Evolutionary conservation across 768 basidiomycete species (phyloP).

Genomic region (Suillus subaureus): DNA sequence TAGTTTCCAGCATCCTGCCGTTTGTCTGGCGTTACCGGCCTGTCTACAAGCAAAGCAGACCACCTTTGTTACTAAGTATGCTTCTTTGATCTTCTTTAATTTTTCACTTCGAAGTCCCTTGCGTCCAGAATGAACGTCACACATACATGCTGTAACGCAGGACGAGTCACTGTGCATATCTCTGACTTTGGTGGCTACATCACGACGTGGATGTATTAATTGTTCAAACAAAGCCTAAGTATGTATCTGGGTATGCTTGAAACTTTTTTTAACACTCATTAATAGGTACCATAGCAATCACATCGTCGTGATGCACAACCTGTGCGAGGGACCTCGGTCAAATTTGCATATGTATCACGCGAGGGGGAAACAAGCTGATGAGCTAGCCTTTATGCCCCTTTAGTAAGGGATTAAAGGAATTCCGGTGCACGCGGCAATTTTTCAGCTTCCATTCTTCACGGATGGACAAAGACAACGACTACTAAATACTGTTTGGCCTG

Average conservation of each 20-base stretch:
- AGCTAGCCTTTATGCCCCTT: neutral
- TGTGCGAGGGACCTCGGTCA: slow-evolving; percentile 1
- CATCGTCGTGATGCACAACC: neutral
- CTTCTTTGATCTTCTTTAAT: slow-evolving; percentile 9
- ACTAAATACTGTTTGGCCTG: neutral
- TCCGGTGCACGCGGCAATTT: neutral
- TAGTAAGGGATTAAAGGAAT: neutral
- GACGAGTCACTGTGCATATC: neutral
- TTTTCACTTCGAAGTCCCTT: slow-evolving; percentile 1
- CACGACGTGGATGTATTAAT: neutral
- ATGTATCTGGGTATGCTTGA: neutral
- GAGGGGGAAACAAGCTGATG: neutral
- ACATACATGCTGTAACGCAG: neutral
- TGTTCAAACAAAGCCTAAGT: slow-evolving; percentile 4
- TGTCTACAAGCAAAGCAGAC: slow-evolving; percentile 4
- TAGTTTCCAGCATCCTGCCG: neutral
- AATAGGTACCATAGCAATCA: slow-evolving; percentile 6
- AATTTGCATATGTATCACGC: neutral
- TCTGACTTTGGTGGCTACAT: neutral
- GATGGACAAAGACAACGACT: neutral
- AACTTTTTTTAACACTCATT: slow-evolving; percentile 3
- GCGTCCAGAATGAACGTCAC: neutral
- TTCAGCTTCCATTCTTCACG: neutral
- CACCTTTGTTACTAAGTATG: neutral
- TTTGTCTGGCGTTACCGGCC: slow-evolving; percentile 1